A percentile compares a stretch with the other conserved stretches of the same genome.
Conservation (phyloP, 768 basidiomycete genomes). For the Calvatia gigantea region DNA sequence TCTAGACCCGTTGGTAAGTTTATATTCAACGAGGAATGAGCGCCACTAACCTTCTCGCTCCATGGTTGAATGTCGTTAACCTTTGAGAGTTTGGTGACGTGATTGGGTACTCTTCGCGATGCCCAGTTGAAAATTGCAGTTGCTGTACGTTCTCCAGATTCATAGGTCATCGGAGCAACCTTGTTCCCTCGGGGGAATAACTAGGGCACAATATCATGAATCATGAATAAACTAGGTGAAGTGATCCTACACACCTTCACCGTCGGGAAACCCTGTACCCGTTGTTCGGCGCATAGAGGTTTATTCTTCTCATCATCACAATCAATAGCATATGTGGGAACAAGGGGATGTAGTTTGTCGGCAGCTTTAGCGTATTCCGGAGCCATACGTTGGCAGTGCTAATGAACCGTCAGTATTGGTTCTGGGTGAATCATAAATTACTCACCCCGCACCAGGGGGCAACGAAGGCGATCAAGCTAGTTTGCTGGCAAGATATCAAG, state of each 20-base stretch:
- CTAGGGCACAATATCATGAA: constrained; percentile 26
- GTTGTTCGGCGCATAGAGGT: constrained; percentile 71
- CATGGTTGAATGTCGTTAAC: constrained; percentile 60
- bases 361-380: constrained; percentile 88
- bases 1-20: constrained; percentile 17
- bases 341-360: constrained; percentile 68
- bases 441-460: constrained; percentile 94
- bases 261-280: constrained; percentile 90
- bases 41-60: constrained; percentile 59
- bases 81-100: constrained; percentile 57
- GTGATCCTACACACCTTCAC: constrained; percentile 56
- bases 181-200: constrained; percentile 76
- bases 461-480: constrained; percentile 83
- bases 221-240: not conserved
- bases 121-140: constrained; percentile 75
- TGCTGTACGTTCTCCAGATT: constrained; percentile 66
- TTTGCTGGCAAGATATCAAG: constrained; percentile 41
- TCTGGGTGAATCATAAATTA: constrained; percentile 3
- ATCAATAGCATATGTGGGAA: constrained; percentile 91
- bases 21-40: not conserved
- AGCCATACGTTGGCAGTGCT: constrained; percentile 84
- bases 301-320: constrained; percentile 85
- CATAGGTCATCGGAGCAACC: constrained; percentile 60
- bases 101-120: constrained; percentile 67
- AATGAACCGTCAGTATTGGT: not conserved